Base-by-base conservation (phyloP, 2,329 filamentous ascomycete species). In the Blastomyces emzantsi region DNA sequence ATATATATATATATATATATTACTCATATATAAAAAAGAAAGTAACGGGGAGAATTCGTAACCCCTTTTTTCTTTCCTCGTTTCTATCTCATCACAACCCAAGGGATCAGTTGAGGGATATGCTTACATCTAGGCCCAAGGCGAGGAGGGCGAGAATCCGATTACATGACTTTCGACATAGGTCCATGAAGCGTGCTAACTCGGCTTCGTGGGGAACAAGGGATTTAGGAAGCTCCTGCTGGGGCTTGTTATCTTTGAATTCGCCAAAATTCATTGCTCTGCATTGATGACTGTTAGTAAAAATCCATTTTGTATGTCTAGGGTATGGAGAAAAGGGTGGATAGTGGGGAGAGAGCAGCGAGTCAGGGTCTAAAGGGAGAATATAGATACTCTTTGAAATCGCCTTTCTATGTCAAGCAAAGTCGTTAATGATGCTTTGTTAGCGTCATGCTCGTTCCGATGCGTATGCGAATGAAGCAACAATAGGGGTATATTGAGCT, bases 251-350 rank as follows among this genome's bases (percentile, higher is more conserved):
- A 66, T 85, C 69, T 64, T 80, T 73, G 73, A 94, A 96, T 69
- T 90, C 85, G 67, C 88, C 90, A 72, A 97, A 89, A 78, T 97
- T 99, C 82, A 97, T 93, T 47, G 89, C 91, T 79, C 92, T 94
- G 64, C n/a, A 41, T 60, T 47, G 19, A 25, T 19, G 49, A 19
- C 25, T 51, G 13, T 61, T 51, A 61, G 59, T 9, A 6, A 2
- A 30, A 19, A 51, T 19, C 25, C 33, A 47, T 64, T 60, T 2
- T 33, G 7, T n/a, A 55, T 36, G 9, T 11, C 22, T 22, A n/a
- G 9, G 45, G n/a, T 5, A 33, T 54, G 51, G 6, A 5, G 13
- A 65, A 56, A 60, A 9, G 25, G 33, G 41, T 43, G n/a, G 25
- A 51, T 36, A 55, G 36, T 30, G 8, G 62, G 57, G 41, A 63